Conservation (phyloP, 306 rosid species). For the Senna siamea region DNA sequence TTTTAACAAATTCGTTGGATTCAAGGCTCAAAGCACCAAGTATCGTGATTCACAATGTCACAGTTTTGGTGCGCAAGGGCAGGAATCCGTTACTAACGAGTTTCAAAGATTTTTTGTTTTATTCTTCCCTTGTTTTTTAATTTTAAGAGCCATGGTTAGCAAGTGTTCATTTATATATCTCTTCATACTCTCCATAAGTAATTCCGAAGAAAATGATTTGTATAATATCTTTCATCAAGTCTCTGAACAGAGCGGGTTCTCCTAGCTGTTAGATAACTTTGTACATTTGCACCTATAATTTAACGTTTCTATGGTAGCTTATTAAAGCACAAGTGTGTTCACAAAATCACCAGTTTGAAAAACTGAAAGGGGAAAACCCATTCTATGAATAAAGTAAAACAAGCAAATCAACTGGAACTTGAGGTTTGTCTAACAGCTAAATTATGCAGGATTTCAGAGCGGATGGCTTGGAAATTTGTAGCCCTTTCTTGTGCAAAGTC, state of each 20-base stretch:
- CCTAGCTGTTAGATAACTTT: background rate
- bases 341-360: background rate
- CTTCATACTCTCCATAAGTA: no score
- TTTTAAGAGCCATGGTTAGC: background rate
- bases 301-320: background rate
- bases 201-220: background rate
- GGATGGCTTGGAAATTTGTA: constrained; percentile 34
- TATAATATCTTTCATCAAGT: background rate
- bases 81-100: no score
- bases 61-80: no score
- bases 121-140: no score
- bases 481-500: constrained; percentile 33
- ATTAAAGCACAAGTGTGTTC: background rate
- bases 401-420: background rate
- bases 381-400: background rate
- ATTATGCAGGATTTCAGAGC: constrained; percentile 11
- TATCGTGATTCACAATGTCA: no score
- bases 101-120: no score
- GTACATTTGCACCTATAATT: no score
- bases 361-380: background rate
- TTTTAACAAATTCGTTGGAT: no score
- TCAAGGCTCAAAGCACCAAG: no score
- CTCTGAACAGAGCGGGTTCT: background rate
- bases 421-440: background rate
- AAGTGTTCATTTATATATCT: background rate